Conservation (phyloP, 148 eudicot species). For the Rhododendron kiyosumense region DNA sequence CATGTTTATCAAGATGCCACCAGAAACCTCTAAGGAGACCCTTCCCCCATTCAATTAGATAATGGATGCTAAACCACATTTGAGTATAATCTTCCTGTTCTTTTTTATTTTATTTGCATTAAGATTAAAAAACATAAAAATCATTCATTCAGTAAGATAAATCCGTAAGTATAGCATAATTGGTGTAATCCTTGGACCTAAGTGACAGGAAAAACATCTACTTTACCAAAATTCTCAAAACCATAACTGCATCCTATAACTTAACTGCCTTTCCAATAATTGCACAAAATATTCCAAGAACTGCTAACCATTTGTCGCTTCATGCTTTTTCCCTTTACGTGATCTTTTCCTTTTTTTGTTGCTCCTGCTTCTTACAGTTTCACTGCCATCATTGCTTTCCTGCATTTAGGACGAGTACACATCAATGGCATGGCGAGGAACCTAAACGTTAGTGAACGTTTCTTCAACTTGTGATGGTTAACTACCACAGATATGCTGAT, state of each 20-base stretch:
- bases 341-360: slow-evolving; percentile 65
- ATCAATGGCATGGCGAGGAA: not conserved
- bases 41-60: not conserved
- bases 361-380: slow-evolving; percentile 29
- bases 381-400: slow-evolving; percentile 29
- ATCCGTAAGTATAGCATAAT: not conserved
- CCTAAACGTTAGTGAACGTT: not conserved
- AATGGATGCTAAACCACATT: not conserved
- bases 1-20: not conserved
- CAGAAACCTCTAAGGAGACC: not conserved
- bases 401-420: slow-evolving; percentile 17
- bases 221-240: not conserved
- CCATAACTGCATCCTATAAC: not conserved
- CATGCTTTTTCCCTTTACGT: slow-evolving; percentile 28
- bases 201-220: not conserved
- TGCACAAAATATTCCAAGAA: not conserved
- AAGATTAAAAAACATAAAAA: not conserved
- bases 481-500: not conserved
- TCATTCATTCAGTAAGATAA: not conserved
- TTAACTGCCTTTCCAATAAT: not conserved
- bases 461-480: not conserved
- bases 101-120: not conserved
- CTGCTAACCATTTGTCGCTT: slow-evolving; percentile 16
- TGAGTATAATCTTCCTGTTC: not conserved
- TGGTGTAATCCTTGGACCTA: not conserved